Base-by-base conservation (phyloP, 2,329 filamentous ascomycete genomes). In the Boeremia exigua region DNA sequence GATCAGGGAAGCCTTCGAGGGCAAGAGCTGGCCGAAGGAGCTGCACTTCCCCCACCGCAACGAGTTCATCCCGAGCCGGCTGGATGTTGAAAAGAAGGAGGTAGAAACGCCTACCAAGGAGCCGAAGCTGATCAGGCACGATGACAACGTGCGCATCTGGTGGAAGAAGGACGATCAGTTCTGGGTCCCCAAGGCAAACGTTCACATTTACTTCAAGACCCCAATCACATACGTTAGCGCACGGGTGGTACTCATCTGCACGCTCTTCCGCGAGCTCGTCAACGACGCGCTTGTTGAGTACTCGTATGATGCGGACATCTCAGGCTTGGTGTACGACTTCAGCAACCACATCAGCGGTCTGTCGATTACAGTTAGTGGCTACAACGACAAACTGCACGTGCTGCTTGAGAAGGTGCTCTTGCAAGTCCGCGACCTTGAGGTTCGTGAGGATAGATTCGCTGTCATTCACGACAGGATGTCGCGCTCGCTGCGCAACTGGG, bases 151-250 rank as follows among this genome's bases (percentile, higher is more conserved):
- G 0, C 87, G 93, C 28, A 89, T 91, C 2, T 99, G 95, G 95
- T 97, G 88, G 81, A 99, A 99, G 81, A 98, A 98, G 78, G 95
- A 99, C 68, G 95, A 99, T 67, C 92, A 88, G 0, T 99, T 98
- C 77, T 98, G 94, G 93, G 95, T 98, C 9, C 95, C 95, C 8
- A 96, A 96, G 75, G 95, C 91, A 3, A 95, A 92, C 56, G 80
- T 98, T 15, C 85, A 92, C 62, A 86, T 96, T 61, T 91, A 88
- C 64, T 82, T 96, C 62, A 86, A 88, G 66, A 96, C 88, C 56
- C 90, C 92, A 0, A 77, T 96, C 40, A 87, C 90, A n/a, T 88
- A 87, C 72, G 84, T 90, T 1, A 92, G 90, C 4, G 90, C 92
- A 1, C 87, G 89, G 53, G 93, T 90, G 59, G 82, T 86, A 29